Base-by-base conservation (phyloP, 441 rosid species). In the Jatropha multifida region DNA sequence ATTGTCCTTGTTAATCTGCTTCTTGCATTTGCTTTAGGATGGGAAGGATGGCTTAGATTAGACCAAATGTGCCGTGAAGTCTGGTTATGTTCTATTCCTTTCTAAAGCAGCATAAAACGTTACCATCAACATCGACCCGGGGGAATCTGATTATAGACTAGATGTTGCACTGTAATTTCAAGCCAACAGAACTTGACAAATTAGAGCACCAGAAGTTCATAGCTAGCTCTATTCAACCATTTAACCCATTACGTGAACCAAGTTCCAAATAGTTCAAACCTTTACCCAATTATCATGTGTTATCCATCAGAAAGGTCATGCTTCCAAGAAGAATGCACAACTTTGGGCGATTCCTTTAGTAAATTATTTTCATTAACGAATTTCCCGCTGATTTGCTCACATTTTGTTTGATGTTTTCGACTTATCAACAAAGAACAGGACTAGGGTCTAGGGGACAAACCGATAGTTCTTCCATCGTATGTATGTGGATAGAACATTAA, bases 151-250 rank as follows among this genome's bases (percentile, higher is more conserved):
- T 61, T 58, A 37, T 27, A n/a, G 20, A 54, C 56, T 4, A 41
- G 65, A 65, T 54, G 9, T 65, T 40, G 32, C 71, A 74, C n/a
- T 60, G 42, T 10, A 60, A 59, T 44, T 61, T 49, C 41, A 26
- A 46, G 56, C 42, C 55, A 59, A 44, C 5, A 59, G 23, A 72
- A 72, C 56, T 27, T 20, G 65, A 71, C 3, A 27, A 46, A 58
- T 26, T 20, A 42, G 40, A 71, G 26, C 55, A 71, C 37, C 18
- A n/a, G 23, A 56, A 70, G 40, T 71, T 42, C 55, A 59, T 59
- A 54, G 40, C 1, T 46, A 9, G 37, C 66, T 38, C 74, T 46
- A 14, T 59, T 46, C 41, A 49, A 68, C 32, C 44, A 14, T 49
- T 68, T 15, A 10, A 10, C 14, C 26, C 11, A 1, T 60, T 11